Conservation (phyloP, 2,329 filamentous ascomycete species). For the Sclerotinia glacialis region DNA sequence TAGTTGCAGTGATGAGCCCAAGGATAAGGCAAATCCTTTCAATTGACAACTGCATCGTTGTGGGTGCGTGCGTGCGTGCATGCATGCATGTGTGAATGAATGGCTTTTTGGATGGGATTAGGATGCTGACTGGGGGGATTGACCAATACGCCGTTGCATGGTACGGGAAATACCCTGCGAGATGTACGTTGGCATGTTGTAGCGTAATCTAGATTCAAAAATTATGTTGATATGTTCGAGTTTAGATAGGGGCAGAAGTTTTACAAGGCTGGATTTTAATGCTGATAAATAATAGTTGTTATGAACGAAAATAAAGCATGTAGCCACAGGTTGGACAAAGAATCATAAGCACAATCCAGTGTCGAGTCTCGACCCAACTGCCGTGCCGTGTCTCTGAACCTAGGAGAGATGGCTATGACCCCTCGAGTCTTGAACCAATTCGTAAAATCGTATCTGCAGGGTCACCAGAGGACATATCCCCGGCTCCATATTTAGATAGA, state of each 20-base stretch:
- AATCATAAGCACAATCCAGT: not conserved
- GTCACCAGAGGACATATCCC: not conserved
- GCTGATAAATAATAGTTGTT: too few relatives aligned
- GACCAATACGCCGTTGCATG: not conserved
- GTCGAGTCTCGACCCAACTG: not conserved
- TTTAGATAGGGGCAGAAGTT: too few relatives aligned
- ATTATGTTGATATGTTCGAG: too few relatives aligned
- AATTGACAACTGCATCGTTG: constrained; percentile 4
- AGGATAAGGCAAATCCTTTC: constrained; percentile 9
- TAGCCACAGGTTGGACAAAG: too few relatives aligned
- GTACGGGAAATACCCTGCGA: not conserved
- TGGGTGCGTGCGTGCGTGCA: not conserved
- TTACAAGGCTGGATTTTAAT: too few relatives aligned
- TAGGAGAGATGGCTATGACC: not conserved
- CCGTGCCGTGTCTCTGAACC: not conserved
- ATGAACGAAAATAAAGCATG: too few relatives aligned
- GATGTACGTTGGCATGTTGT: not conserved
- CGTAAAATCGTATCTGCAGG: constrained; percentile 8
- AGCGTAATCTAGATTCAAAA: not conserved
- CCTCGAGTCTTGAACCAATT: not conserved
- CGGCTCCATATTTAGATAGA: not conserved
- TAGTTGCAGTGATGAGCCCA: constrained; percentile 9
- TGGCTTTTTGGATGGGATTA: not conserved
- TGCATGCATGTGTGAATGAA: not conserved
- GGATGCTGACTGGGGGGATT: not conserved